These are phyloP conservation scores for Talaromyces sp. DNA, from an alignment of 2,329 filamentous ascomycete species.

Conservation along the genomic window DNA sequence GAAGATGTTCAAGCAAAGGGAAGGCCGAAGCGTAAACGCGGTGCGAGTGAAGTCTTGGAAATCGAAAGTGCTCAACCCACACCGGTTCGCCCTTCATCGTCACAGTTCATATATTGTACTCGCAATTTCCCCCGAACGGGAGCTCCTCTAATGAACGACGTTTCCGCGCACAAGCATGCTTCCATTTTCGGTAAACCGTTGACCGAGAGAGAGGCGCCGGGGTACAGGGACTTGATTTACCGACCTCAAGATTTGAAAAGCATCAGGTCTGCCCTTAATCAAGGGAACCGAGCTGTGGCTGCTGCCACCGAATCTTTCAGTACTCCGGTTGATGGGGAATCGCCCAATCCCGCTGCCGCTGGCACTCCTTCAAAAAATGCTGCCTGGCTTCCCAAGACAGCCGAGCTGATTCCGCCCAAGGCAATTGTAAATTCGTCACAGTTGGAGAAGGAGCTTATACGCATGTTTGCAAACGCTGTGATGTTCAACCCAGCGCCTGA, in stretches of 20 bases:
- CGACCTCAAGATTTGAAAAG: conserved; percentile 72
- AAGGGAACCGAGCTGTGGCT: conserved; percentile 39
- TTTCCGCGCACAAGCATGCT: conserved; percentile 68
- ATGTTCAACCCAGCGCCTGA: conserved; percentile 93
- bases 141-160: conserved; percentile 67
- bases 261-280: conserved; percentile 64
- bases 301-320: conserved; percentile 53
- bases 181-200: conserved; percentile 74
- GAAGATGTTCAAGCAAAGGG: conserved; percentile 23
- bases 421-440: conserved; percentile 91
- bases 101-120: conserved; percentile 35
- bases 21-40: conserved; percentile 37
- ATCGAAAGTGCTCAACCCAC: conserved; percentile 22
- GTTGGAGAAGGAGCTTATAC: conserved; percentile 84
- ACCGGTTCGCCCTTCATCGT: conserved; percentile 21
- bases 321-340: conserved; percentile 55
- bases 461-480: conserved; percentile 96
- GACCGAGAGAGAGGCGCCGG: conserved; percentile 68
- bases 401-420: conserved; percentile 76
- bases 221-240: conserved; percentile 67
- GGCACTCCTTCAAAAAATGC: conserved; percentile 35
- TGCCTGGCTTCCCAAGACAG: conserved; percentile 49
- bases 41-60: conserved; percentile 26
- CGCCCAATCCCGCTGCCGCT: conserved; percentile 24
- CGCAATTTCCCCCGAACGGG: conserved; percentile 59